Evolutionary conservation across 2,329 filamentous ascomycete species (phyloP).

Genomic region (Apiospora phragmitis): DNA sequence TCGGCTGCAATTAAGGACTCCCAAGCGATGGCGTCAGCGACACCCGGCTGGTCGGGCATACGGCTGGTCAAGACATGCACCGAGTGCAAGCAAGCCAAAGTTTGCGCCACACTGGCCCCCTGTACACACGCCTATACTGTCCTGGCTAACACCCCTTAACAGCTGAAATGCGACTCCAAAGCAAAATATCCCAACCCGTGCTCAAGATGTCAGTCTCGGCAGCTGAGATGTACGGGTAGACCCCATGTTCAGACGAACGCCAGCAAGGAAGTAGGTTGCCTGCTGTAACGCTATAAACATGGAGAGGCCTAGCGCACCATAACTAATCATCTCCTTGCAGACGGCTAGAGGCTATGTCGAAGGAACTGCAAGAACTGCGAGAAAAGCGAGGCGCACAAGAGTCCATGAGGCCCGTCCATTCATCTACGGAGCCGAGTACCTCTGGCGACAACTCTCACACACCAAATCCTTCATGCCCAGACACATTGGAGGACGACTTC

Average conservation of each 20-base stretch:
- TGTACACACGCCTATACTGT: not conserved
- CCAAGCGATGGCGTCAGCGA: conserved; percentile 22
- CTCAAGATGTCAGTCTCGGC: conserved; percentile 29
- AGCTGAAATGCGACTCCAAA: conserved; percentile 34
- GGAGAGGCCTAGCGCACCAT: too few species aligned
- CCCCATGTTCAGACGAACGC: conserved; percentile 32
- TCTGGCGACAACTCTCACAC: conserved; percentile 21
- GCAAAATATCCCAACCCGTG: conserved; percentile 33
- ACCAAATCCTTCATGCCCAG: conserved; percentile 15
- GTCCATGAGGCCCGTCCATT: conserved; percentile 15
- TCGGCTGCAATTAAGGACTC: too few species aligned
- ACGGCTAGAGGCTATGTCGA: conserved; percentile 33
- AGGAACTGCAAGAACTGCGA: conserved; percentile 32
- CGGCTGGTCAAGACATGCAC: conserved; percentile 31
- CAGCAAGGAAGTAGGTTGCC: conserved; percentile 30
- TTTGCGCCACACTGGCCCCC: conserved; percentile 8
- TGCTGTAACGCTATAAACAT: not conserved
- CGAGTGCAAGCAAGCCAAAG: conserved; percentile 34
- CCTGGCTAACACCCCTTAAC: not conserved
- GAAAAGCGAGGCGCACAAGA: conserved; percentile 22
- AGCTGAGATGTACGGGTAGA: conserved; percentile 30
- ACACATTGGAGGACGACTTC: conserved; percentile 23
- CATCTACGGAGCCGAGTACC: conserved; percentile 23
- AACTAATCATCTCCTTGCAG: conserved; percentile 16
- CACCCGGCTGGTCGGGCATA: conserved; percentile 26